Evolutionary conservation across 1,284 basidiomycete genomes (phyloP).

Genomic region (Afroboletus lepidellus): DNA sequence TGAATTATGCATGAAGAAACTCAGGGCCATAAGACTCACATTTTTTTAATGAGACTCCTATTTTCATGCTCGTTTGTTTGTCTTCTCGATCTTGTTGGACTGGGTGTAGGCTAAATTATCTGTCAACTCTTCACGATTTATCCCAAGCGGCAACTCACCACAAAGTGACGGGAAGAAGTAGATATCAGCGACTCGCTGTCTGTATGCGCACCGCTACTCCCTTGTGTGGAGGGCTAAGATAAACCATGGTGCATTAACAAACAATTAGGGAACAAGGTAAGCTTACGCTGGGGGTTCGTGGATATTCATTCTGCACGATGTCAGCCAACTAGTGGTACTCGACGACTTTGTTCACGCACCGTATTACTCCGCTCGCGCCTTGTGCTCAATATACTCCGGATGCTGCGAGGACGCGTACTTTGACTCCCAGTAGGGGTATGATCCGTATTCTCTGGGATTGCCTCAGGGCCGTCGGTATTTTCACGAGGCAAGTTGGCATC

Average conservation of each 20-base stretch:
- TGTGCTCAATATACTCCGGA: neutral
- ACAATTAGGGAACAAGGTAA: neutral
- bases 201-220: neutral
- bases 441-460: neutral
- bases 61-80: slow-evolving; percentile 6
- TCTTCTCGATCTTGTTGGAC: neutral
- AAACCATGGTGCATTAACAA: neutral
- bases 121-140: neutral
- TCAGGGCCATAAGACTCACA: slow-evolving; percentile 5
- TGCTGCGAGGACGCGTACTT: neutral
- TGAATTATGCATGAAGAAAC: neutral
- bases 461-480: neutral
- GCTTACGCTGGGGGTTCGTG: slow-evolving; percentile 10
- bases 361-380: neutral
- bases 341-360: slow-evolving; percentile 8
- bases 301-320: slow-evolving; percentile 4
- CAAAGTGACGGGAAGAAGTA: neutral
- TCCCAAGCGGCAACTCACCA: slow-evolving; percentile 1
- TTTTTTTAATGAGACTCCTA: slow-evolving; percentile 10
- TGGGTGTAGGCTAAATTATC: neutral
- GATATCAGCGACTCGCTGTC: neutral
- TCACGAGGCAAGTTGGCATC: neutral
- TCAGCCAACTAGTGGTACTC: neutral
- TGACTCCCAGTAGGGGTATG: neutral
- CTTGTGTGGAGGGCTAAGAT: slow-evolving; percentile 6